A percentile compares a stretch with the other conserved stretches of the same genome.
Evolutionary conservation across 2,329 filamentous ascomycete genomes (phyloP).

Genomic region (Domatiomyces catenatus): DNA sequence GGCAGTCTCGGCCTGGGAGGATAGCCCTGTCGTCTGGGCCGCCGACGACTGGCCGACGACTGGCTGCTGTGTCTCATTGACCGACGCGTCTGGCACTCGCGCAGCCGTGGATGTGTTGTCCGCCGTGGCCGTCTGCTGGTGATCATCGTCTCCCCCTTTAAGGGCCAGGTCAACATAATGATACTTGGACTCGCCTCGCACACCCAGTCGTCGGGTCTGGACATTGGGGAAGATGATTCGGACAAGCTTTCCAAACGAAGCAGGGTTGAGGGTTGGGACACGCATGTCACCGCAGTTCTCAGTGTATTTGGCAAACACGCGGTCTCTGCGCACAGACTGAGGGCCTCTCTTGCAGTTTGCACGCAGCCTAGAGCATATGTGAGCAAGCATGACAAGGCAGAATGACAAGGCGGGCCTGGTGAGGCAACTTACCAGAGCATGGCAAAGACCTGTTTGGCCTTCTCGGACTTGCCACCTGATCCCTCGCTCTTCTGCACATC

Average conservation of each 20-base stretch:
- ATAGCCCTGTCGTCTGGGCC: neutral
- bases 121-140: constrained; percentile 3
- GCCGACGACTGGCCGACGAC: too few species aligned
- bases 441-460: constrained; percentile 37
- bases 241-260: constrained; percentile 94
- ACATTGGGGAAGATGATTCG: constrained; percentile 91
- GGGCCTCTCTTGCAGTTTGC: constrained; percentile 33
- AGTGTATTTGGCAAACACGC: constrained; percentile 92
- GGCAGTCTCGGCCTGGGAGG: constrained; percentile 18
- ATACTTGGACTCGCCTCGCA: constrained; percentile 94
- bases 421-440: constrained; percentile 32
- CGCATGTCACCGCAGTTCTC: constrained; percentile 82
- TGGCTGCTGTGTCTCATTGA: neutral
- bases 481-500: constrained; percentile 36
- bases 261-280: constrained; percentile 88
- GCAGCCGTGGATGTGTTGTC: constrained; percentile 13
- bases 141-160: constrained; percentile 13
- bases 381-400: neutral
- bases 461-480: constrained; percentile 34
- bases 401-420: neutral
- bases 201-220: constrained; percentile 78
- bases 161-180: constrained; percentile 54
- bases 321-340: constrained; percentile 69
- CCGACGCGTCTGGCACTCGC: constrained; percentile 9
- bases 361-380: constrained; percentile 25